Percentiles rank a stretch among this genome's conserved stretches.
Conservation (phyloP, 805 yeast genomes). For the Barnettozyma wickerhamii region DNA sequence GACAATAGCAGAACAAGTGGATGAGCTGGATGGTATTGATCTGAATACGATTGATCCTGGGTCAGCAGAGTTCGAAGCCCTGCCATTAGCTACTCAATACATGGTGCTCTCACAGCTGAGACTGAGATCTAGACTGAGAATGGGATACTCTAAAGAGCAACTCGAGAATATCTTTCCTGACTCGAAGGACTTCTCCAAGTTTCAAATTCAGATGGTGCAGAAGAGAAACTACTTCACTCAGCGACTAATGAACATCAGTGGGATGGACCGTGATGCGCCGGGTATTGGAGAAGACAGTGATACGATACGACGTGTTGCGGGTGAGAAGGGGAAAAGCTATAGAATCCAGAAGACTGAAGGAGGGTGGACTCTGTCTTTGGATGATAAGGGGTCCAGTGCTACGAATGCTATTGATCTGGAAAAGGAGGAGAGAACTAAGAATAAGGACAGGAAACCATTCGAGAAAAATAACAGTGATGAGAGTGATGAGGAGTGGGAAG, state of each 20-base stretch:
- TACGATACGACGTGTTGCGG: slow-evolving; percentile 59
- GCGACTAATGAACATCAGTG: slow-evolving; percentile 74
- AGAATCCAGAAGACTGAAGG: slow-evolving; percentile 68
- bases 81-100: slow-evolving; percentile 87
- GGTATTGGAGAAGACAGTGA: slow-evolving; percentile 23
- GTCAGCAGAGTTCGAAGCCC: slow-evolving; percentile 65
- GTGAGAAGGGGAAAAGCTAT: slow-evolving; percentile 77
- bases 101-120: slow-evolving; percentile 81
- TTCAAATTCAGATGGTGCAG: slow-evolving; percentile 90
- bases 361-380: slow-evolving; percentile 79
- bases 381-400: slow-evolving; percentile 32
- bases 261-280: slow-evolving; percentile 52
- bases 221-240: slow-evolving; percentile 90
- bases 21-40: slow-evolving; percentile 65
- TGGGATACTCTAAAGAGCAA: slow-evolving; percentile 94
- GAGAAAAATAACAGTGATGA: slow-evolving; percentile 14
- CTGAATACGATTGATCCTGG: slow-evolving; percentile 77
- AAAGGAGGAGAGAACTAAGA: slow-evolving; percentile 16
- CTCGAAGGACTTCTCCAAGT: slow-evolving; percentile 84
- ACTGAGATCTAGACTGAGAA: slow-evolving; percentile 79
- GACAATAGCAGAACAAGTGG: slow-evolving; percentile 51
- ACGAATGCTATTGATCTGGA: slow-evolving; percentile 48
- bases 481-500: slow-evolving; percentile 61
- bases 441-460: slow-evolving; percentile 18
- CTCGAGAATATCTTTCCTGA: slow-evolving; percentile 76